Evolutionary conservation across 176 grass and related monocot genomes (phyloP).

Genomic region (Musa schizocarpa): DNA sequence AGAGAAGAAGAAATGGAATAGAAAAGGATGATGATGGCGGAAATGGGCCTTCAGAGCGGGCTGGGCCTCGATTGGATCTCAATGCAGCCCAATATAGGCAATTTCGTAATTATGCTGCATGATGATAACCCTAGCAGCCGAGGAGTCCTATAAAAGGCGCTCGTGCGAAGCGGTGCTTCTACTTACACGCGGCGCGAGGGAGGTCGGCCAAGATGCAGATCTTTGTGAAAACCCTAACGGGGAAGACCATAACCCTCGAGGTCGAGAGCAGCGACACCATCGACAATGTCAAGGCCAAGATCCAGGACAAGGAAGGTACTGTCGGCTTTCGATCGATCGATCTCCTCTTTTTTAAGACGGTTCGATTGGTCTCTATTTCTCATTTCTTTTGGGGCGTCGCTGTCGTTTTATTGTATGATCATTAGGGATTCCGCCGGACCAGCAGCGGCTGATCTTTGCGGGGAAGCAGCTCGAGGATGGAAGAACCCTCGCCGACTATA

Average conservation of each 20-base stretch:
- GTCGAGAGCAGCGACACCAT: conserved; percentile 97
- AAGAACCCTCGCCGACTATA: not conserved
- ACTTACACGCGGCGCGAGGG: not conserved
- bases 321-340: not conserved
- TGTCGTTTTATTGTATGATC: too few relatives aligned
- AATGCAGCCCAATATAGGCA: too few relatives aligned
- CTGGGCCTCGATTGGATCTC: too few relatives aligned
- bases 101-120: too few relatives aligned
- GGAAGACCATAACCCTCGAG: conserved; percentile 96
- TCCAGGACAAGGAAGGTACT: conserved; percentile 83
- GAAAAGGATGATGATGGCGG: too few relatives aligned
- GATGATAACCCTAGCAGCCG: too few relatives aligned
- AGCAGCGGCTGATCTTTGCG: not conserved
- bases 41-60: too few relatives aligned
- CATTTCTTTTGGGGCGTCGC: too few relatives aligned
- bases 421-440: not conserved
- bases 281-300: conserved; percentile 99
- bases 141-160: too few relatives aligned
- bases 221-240: conserved; percentile 95
- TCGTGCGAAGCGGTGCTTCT: too few relatives aligned
- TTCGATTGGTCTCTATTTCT: too few relatives aligned
- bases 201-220: conserved; percentile 57
- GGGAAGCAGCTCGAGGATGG: not conserved
- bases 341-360: not conserved
- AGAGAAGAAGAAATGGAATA: too few relatives aligned